Conservation (phyloP, 345 rosid species). For the Dipteronia sinensis region DNA sequence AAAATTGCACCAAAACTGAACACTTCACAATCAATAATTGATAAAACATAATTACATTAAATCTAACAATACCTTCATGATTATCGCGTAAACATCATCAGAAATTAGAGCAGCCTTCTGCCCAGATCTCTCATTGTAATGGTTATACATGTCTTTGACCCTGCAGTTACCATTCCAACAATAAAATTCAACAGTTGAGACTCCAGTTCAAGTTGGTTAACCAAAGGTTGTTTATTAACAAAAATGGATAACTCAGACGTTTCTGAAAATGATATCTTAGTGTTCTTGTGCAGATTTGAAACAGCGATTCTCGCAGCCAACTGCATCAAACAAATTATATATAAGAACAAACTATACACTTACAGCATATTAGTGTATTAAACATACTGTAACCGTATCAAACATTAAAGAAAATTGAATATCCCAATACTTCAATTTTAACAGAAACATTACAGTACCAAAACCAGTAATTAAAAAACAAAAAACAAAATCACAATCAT, state of each 20-base stretch:
- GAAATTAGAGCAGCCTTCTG: constrained; percentile 67
- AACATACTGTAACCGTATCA: too few species aligned
- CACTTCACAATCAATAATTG: neutral
- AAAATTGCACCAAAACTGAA: neutral
- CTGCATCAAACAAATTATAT: constrained; percentile 35
- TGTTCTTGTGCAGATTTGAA: constrained; percentile 92
- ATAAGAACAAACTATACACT: too few species aligned
- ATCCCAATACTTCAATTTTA: too few species aligned
- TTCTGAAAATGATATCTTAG: constrained; percentile 85
- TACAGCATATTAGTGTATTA: too few species aligned
- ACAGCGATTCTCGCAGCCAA: constrained; percentile 96
- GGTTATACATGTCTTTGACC: constrained; percentile 67
- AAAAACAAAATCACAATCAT: too few species aligned
- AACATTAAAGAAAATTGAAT: too few species aligned
- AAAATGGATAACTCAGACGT: constrained; percentile 58
- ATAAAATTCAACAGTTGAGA: neutral
- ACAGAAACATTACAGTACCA: too few species aligned
- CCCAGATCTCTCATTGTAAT: constrained; percentile 69
- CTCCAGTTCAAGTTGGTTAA: neutral
- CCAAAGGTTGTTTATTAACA: neutral
- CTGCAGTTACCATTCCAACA: constrained; percentile 36
- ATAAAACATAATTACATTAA: neutral
- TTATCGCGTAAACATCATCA: constrained; percentile 77
- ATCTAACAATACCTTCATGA: constrained; percentile 56
- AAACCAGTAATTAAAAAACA: too few species aligned